Evolutionary conservation across 257 asterid genomes (phyloP).

Genomic region (Scutellaria baicalensis): DNA sequence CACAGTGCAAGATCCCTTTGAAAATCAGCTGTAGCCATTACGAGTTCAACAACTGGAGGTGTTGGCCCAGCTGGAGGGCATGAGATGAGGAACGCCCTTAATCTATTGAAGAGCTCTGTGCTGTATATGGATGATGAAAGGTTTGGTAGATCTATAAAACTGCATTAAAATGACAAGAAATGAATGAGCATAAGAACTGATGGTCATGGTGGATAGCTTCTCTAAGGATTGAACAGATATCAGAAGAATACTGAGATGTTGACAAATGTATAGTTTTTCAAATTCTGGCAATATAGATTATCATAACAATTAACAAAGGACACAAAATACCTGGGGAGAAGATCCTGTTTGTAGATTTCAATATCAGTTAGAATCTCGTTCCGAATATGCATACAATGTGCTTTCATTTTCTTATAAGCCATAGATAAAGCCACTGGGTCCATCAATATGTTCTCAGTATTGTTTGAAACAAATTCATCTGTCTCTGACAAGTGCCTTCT

Average conservation of each 20-base stretch:
- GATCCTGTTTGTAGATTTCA: constrained; percentile 63
- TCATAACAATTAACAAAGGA: neutral
- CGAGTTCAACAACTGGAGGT: constrained; percentile 65
- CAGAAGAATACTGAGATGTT: no score
- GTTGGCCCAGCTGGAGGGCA: constrained; percentile 85
- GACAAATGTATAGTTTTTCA: no score
- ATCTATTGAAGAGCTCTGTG: constrained; percentile 63
- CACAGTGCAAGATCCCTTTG: constrained; percentile 77
- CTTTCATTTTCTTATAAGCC: constrained; percentile 73
- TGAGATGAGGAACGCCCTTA: constrained; percentile 71
- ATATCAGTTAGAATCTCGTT: constrained; percentile 80
- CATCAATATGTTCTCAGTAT: constrained; percentile 50
- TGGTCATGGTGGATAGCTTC: neutral
- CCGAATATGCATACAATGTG: constrained; percentile 53
- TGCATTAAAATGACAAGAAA: constrained; percentile 25
- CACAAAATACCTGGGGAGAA: constrained; percentile 73
- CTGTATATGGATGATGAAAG: constrained; percentile 81
- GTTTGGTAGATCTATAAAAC: constrained; percentile 90
- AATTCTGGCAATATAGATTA: neutral
- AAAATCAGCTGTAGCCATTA: constrained; percentile 81
- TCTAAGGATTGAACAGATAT: no score
- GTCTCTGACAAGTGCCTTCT: constrained; percentile 76
- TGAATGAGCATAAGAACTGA: constrained; percentile 5
- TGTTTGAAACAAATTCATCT: constrained; percentile 66
- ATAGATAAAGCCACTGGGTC: constrained; percentile 73